Evolutionary conservation across 805 yeast genomes (phyloP).

Genomic region (Candida koratica): DNA sequence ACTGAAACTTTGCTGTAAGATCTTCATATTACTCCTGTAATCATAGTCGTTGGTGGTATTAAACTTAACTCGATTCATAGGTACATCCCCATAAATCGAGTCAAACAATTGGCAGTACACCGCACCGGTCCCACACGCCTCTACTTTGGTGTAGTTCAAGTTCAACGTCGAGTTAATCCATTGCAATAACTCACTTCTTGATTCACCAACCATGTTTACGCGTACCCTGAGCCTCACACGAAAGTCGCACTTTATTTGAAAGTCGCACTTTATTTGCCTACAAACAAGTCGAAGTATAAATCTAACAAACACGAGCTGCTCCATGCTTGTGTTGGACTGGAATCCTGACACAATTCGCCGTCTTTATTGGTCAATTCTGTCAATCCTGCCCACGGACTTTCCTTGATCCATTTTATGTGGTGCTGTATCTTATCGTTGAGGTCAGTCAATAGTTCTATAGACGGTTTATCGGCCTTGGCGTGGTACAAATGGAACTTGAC

Average conservation of each 20-base stretch:
- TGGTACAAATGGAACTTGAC: conserved; percentile 45
- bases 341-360: conserved; percentile 77
- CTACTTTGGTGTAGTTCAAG: conserved; percentile 69
- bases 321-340: conserved; percentile 98
- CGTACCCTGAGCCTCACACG: too few species aligned
- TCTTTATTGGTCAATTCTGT: conserved; percentile 89
- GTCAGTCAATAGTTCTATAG: conserved; percentile 50
- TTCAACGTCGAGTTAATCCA: conserved; percentile 79
- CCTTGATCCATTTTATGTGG: conserved; percentile 65
- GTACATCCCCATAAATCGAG: conserved; percentile 75
- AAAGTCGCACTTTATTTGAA: too few species aligned
- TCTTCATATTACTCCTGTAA: conserved; percentile 72
- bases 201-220: conserved; percentile 47
- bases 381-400: conserved; percentile 90
- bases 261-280: too few species aligned
- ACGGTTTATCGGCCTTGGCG: conserved; percentile 35
- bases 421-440: conserved; percentile 51
- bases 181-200: conserved; percentile 74
- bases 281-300: conserved; percentile 64
- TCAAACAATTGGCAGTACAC: conserved; percentile 92
- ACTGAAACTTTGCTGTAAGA: conserved; percentile 76
- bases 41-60: conserved; percentile 72
- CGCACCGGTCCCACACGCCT: conserved; percentile 94
- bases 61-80: conserved; percentile 74
- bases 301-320: conserved; percentile 83